Base-by-base conservation (phyloP, 2,329 filamentous ascomycete species). In the Alternaria arbusti region DNA sequence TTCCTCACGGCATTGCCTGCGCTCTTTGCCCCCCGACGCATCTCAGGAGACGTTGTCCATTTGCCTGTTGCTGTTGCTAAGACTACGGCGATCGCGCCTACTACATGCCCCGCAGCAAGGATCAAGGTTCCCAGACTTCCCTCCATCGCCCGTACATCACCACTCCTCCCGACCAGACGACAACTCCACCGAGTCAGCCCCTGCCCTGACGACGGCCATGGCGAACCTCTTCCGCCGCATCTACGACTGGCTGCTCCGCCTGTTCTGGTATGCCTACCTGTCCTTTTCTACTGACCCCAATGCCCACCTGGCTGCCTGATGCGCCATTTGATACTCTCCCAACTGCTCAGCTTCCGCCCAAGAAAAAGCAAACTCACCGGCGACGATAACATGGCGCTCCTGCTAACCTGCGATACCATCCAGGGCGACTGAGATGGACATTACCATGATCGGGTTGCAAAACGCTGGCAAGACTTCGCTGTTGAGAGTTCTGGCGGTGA, bases 341-440 rank as follows among this genome's bases (percentile, higher is more conserved):
- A 30, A 56, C 56, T 67, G 61, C 59, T 70, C 57, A 63, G 65
- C 59, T 63, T 71, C 54, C 50, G 61, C 46, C 63, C 45, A 36
- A 40, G 50, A 57, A 71, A 71, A 73, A 70, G 63, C 65, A 73
- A 68, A 68, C 43, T 55, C 28, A 49, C 47, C 13, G 17, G 44
- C 59, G 50, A 66, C 58, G 40, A 71, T 54, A 40, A 59, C 51
- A 13, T 40, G 54, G 61, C 45, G 65, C 64, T 58, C 55, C 63
- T 63, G 69, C 76, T 76, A 67, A 74, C 63, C 61, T 46, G 36
- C 61, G 54, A 61, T 64, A 57, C 61, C 66, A 56, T 70, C 26
- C 66, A 97, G 95, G 96, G 94, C 95, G 72, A 97, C 94, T 71
- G 96, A 99, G 85, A 97, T 99, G 94, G 96, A 99, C 83, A 95